Evolutionary conservation across 2,329 filamentous ascomycete species (phyloP).

Genomic region (Cyphellophora attinorum): DNA sequence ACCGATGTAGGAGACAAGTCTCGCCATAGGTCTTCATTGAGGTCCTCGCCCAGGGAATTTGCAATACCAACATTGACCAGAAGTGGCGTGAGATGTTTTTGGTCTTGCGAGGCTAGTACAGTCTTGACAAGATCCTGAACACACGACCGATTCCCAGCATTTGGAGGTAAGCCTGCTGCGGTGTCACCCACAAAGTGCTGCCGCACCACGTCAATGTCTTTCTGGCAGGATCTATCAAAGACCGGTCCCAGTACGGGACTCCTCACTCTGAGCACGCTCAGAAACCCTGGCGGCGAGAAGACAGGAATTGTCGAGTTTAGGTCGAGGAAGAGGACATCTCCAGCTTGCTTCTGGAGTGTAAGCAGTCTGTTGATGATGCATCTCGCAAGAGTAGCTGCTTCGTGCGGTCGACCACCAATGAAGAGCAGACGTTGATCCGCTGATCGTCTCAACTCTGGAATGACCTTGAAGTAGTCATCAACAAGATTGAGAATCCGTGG

Average conservation of each 20-base stretch:
- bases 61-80: too few relatives aligned
- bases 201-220: background rate
- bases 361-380: constrained; percentile 47
- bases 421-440: constrained; percentile 31
- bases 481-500: too few relatives aligned
- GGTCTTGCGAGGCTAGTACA: too few relatives aligned
- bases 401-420: constrained; percentile 46
- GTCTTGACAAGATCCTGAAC: too few relatives aligned
- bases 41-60: too few relatives aligned
- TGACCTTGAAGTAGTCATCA: too few relatives aligned
- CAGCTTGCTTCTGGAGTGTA: constrained; percentile 9
- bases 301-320: constrained; percentile 52
- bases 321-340: constrained; percentile 46
- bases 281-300: constrained; percentile 48
- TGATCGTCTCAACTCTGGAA: constrained; percentile 6
- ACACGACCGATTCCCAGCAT: too few relatives aligned
- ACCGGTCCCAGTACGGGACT: constrained; percentile 46
- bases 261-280: constrained; percentile 45
- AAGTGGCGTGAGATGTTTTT: too few relatives aligned
- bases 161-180: too few relatives aligned
- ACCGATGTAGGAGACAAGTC: too few relatives aligned
- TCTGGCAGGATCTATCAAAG: constrained; percentile 36
- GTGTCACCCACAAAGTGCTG: background rate
- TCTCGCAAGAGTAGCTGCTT: constrained; percentile 51
- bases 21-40: too few relatives aligned